Evolutionary conservation across 2,329 filamentous ascomycete species (phyloP).

Genomic region (Teratosphaeria destructans): DNA sequence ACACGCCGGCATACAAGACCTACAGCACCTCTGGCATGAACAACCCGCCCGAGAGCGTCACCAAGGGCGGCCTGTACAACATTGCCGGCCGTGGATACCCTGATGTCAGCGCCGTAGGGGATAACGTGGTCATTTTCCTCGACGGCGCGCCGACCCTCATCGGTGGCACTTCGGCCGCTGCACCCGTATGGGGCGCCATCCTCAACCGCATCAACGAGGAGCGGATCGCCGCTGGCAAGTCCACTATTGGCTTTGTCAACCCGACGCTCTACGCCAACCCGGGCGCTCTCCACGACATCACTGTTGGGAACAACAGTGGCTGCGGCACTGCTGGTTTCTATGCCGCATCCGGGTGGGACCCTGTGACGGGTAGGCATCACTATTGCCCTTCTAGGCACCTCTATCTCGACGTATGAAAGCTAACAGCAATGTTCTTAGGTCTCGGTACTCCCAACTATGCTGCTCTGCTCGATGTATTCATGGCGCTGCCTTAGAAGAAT

Average conservation of each 20-base stretch:
- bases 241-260: constrained; percentile 31
- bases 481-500: background rate
- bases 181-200: constrained; percentile 38
- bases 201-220: constrained; percentile 35
- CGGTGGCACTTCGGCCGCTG: constrained; percentile 40
- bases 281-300: constrained; percentile 25
- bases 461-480: constrained; percentile 1
- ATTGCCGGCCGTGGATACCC: constrained; percentile 38
- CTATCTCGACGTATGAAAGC: too few species aligned
- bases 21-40: background rate
- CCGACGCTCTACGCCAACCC: constrained; percentile 34
- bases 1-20: constrained; percentile 30
- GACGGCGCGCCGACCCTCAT: constrained; percentile 29
- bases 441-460: constrained; percentile 21
- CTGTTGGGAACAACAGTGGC: constrained; percentile 25
- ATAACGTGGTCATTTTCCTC: constrained; percentile 18
- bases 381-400: too few species aligned
- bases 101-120: constrained; percentile 25
- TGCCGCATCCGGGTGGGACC: constrained; percentile 25
- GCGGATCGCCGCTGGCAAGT: constrained; percentile 23
- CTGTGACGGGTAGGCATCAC: constrained; percentile 12
- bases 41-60: background rate
- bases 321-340: constrained; percentile 27
- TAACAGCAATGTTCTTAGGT: too few species aligned
- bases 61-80: constrained; percentile 35